Percentiles rank a stretch among this genome's conserved stretches.
phyloP scores from a whole-genome alignment of 495 filamentous ascomycete species.

The Penicillium canariense region DNA sequence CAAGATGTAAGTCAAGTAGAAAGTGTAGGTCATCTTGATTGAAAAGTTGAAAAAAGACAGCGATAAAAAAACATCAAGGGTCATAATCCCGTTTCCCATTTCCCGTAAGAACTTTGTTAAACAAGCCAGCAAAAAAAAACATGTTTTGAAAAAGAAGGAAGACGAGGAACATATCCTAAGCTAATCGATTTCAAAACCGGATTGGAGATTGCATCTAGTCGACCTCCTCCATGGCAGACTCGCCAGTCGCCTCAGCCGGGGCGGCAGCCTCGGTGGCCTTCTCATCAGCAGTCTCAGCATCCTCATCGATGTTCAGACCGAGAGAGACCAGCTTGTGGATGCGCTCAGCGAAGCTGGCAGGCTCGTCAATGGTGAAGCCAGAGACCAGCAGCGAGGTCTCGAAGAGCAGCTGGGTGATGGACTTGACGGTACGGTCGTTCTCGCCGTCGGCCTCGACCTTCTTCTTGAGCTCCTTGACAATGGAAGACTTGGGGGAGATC shows the following conservation, averaged over 20 bases:
- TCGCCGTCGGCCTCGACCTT: slow-evolving; percentile 97
- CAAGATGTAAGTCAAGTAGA: neutral
- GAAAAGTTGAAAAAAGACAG: slow-evolving; percentile 13
- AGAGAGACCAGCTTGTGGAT: slow-evolving; percentile 98
- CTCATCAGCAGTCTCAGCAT: slow-evolving; percentile 69
- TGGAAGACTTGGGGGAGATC: slow-evolving; percentile 96
- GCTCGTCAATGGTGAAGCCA: slow-evolving; percentile 99
- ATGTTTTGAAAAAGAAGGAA: neutral
- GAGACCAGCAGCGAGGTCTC: slow-evolving; percentile 98
- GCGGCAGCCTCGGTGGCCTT: slow-evolving; percentile 59
- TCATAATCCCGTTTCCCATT: slow-evolving; percentile 37
- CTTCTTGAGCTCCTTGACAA: slow-evolving; percentile 97
- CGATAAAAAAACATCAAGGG: slow-evolving; percentile 27
- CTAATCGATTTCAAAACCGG: neutral
- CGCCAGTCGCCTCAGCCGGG: slow-evolving; percentile 56
- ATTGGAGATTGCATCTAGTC: slow-evolving; percentile 50
- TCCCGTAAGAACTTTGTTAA: slow-evolving; percentile 31
- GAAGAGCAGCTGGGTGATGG: slow-evolving; percentile 94
- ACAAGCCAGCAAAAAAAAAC: slow-evolving; percentile 13
- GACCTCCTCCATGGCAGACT: slow-evolving; percentile 74
- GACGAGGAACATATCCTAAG: neutral
- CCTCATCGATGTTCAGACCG: slow-evolving; percentile 94
- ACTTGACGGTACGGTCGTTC: slow-evolving; percentile 97
- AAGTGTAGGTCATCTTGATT: slow-evolving; percentile 16
- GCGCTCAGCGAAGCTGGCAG: slow-evolving; percentile 93